Percentiles rank a stretch among this genome's conserved stretches.
Evolutionary conservation across 306 rosid species (phyloP).

Genomic region (Fagus crenata): DNA sequence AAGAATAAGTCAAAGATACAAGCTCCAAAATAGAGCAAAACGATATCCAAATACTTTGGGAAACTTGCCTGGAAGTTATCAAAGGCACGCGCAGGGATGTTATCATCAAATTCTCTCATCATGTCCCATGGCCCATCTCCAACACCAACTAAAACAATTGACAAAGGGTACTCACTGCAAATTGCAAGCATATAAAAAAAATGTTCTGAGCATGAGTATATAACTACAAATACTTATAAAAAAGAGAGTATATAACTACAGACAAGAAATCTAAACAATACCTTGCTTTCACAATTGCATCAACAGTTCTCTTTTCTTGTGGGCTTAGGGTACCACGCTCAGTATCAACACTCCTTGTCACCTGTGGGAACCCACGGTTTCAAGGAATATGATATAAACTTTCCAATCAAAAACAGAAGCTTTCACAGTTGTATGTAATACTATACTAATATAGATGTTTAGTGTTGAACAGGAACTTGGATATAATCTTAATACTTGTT

Average conservation of each 20-base stretch:
- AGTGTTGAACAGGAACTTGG: not conserved
- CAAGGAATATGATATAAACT: slow-evolving; percentile 24
- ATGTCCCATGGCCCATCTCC: slow-evolving; percentile 99
- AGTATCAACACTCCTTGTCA: slow-evolving; percentile 89
- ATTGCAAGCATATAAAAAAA: slow-evolving; percentile 17
- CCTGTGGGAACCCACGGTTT: slow-evolving; percentile 45
- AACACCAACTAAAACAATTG: slow-evolving; percentile 88
- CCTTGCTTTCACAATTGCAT: slow-evolving; percentile 96
- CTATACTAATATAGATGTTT: not conserved
- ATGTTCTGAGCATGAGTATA: not conserved
- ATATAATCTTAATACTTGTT: not conserved
- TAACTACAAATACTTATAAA: not conserved
- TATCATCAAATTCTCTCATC: slow-evolving; percentile 91
- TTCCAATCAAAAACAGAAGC: not conserved
- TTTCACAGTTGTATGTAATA: not conserved
- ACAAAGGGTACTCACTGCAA: slow-evolving; percentile 73
- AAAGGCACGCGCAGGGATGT: slow-evolving; percentile 86
- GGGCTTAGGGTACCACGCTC: slow-evolving; percentile 75
- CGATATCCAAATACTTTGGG: slow-evolving; percentile 18
- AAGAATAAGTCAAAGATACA: slow-evolving; percentile 5
- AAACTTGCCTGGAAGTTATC: slow-evolving; percentile 88
- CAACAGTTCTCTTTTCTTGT: slow-evolving; percentile 88
- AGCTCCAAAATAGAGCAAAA: slow-evolving; percentile 14
- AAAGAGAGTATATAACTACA: not conserved
- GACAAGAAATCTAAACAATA: slow-evolving; percentile 30